Evolutionary conservation across 805 yeast genomes (phyloP), one percentile per base, ranked within the genome.

Genomic region (Saccharomycopsis lassenensis): DNA sequence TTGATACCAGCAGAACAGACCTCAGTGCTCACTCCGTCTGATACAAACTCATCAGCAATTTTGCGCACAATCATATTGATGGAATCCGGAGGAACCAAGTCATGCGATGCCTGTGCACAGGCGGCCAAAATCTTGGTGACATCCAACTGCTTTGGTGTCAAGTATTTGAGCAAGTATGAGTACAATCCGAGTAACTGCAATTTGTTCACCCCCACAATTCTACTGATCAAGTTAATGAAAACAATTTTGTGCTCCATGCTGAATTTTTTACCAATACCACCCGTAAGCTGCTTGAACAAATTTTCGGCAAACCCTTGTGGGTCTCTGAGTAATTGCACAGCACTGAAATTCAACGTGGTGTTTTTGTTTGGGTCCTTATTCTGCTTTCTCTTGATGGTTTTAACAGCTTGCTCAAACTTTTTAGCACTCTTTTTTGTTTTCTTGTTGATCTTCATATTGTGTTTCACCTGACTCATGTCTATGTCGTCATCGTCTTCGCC

Each of bases 1-100:
- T 91, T 91, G 47, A 91, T 69, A 52, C 99, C 99, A 4, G 97
- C 97, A 36, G 96, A 86, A 4, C 96, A 96, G 37, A 87, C 99
- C 59, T 91, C 95, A 23, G 94, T 77, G 11, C 96, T 86, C 26
- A 91, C 98, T 67, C 99, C 99, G 53, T 91, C 97, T 47, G 94
- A 81, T 18, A 91, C 95, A 51, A 91, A 91, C 59, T 91, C 98
- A 59, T 91, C 94, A 1, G 98, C 97, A 46, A 91, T 76, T 54
- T 89, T 91, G 40, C 95, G 73, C 7, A 91, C 77, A 48, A 91
- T 75, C 34, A 78, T 77, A 30, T 69, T 63, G 42, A 91, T 71
- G 11, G 77, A 74, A 55, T 91, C 99, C 4, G 99, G 98, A 18
- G 99, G 99, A 5, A 91, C 95, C 51, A 91, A 65, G 52, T 91